Base-by-base conservation (phyloP, 768 basidiomycete species). In the Tephrocybe sp. region DNA sequence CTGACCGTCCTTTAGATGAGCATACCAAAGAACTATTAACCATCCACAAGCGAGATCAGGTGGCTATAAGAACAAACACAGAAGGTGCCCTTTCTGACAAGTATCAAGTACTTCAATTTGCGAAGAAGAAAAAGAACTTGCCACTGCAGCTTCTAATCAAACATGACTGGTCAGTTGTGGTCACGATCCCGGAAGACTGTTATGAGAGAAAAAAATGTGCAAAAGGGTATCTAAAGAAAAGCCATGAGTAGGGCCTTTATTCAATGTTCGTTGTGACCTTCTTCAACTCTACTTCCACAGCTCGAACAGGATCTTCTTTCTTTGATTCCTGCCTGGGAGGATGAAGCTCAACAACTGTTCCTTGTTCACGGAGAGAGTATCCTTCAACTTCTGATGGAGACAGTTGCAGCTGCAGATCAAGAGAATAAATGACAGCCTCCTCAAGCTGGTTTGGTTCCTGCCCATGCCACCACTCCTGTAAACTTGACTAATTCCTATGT, bases 141-240 rank as follows among this genome's bases (percentile, higher is more conserved):
- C 86, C 34, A 84, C 82, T 2, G 79, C 87, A 3, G 89, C 90
- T 2, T 76, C 81, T 27, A 92, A 96, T 60, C 91, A 93, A 60
- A 82, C 79, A 13, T 81, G 93, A 32, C 72, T 96, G 7, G 79
- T 89, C 3, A 90, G 91, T 13, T 79, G 90, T 60, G 91, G 90
- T 24, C 77, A 91, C 48, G 89, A 93, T 72, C 88, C 92, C 5
- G 92, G 92, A 5, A 75, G 92, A 16, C 68, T 99, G 28, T 69
- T 98, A 44, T 79, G 92, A 51, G 96, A 99, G 68, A 96, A 98
- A 73, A 97, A 97, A 77, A 92, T 96, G 87, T 79, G 96, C 46
- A 98, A 98, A 66, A 77, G 95, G 24, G 93, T 99, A 12, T 78
- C 77, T 49, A 89, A 91, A 64, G 88, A 96, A 70, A 98, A 97